A percentile compares a stretch with the other conserved stretches of the same genome.
Evolutionary conservation across 2,329 filamentous ascomycete genomes (phyloP).

Genomic region (Fusarium newnesense): DNA sequence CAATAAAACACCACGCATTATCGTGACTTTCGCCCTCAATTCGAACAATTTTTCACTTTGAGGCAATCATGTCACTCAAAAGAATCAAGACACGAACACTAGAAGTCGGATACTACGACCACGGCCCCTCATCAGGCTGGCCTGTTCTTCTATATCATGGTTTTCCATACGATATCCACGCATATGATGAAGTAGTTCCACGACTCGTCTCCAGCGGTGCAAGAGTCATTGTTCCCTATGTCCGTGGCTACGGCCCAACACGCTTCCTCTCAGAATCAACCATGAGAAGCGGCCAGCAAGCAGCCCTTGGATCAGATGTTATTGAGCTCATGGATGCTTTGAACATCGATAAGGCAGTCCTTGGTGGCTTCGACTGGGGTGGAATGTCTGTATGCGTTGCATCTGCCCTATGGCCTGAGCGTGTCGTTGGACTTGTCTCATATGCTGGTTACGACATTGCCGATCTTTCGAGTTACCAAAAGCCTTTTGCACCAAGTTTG

Average conservation of each 20-base stretch:
- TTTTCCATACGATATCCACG: slow-evolving; percentile 13
- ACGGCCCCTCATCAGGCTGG: not conserved
- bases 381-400: slow-evolving; percentile 9
- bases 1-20: not conserved
- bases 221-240: not conserved
- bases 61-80: not conserved
- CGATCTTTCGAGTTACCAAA: not conserved
- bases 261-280: slow-evolving; percentile 2
- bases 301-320: slow-evolving; percentile 4
- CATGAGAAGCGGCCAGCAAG: slow-evolving; percentile 8
- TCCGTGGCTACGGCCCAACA: not conserved
- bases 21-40: fast-evolving
- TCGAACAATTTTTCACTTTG: too few species aligned
- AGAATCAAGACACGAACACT: not conserved
- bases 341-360: not conserved
- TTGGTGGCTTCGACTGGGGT: slow-evolving; percentile 7
- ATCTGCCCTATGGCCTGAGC: slow-evolving; percentile 1
- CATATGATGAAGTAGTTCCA: not conserved
- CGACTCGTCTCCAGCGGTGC: not conserved
- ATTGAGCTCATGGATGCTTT: slow-evolving; percentile 8
- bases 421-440: slow-evolving; percentile 1
- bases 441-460: slow-evolving; percentile 11
- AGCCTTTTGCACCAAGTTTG: not conserved
- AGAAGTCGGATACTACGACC: slow-evolving; percentile 3
- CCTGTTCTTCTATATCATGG: slow-evolving; percentile 11